A percentile compares a stretch with the other conserved stretches of the same genome.
Evolutionary conservation across 2,329 filamentous ascomycete species (phyloP).

Genomic region (Sphaerulina vaccinii): DNA sequence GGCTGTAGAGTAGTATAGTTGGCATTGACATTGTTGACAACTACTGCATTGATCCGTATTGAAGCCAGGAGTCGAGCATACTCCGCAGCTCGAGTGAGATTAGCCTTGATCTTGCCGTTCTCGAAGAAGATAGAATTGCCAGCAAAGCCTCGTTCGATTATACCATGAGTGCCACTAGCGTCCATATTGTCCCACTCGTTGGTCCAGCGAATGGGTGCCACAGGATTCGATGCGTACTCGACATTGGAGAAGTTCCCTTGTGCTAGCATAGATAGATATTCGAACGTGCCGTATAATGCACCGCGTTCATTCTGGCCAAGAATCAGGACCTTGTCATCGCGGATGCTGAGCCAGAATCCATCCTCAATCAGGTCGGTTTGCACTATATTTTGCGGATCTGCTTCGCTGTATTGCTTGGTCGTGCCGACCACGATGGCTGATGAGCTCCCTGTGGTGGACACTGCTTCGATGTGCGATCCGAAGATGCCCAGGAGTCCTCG

Average conservation of each 20-base stretch:
- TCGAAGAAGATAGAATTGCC: constrained; percentile 68
- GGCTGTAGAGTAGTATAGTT: constrained; percentile 57
- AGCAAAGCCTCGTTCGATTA: constrained; percentile 66
- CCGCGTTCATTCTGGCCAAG: constrained; percentile 66
- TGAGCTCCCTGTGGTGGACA: constrained; percentile 26
- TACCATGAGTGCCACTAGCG: constrained; percentile 7
- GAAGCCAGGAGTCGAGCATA: constrained; percentile 68
- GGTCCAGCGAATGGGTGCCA: constrained; percentile 64
- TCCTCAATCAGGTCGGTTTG: constrained; percentile 50
- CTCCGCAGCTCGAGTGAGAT: constrained; percentile 59
- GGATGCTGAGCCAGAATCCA: constrained; percentile 61
- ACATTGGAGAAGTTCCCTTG: constrained; percentile 56
- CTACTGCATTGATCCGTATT: constrained; percentile 63
- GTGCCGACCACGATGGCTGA: constrained; percentile 53
- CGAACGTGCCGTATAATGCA: constrained; percentile 67
- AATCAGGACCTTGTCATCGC: constrained; percentile 53
- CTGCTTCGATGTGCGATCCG: constrained; percentile 42
- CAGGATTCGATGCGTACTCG: constrained; percentile 55
- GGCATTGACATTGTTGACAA: constrained; percentile 73
- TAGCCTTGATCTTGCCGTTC: constrained; percentile 55
- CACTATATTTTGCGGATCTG: constrained; percentile 26
- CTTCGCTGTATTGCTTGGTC: constrained; percentile 43
- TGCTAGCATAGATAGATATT: constrained; percentile 65
- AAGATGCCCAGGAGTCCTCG: constrained; percentile 59
- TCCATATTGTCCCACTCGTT: constrained; percentile 69